Base-by-base conservation (phyloP, 768 basidiomycete genomes). In the Gautieria morchelliformis region DNA sequence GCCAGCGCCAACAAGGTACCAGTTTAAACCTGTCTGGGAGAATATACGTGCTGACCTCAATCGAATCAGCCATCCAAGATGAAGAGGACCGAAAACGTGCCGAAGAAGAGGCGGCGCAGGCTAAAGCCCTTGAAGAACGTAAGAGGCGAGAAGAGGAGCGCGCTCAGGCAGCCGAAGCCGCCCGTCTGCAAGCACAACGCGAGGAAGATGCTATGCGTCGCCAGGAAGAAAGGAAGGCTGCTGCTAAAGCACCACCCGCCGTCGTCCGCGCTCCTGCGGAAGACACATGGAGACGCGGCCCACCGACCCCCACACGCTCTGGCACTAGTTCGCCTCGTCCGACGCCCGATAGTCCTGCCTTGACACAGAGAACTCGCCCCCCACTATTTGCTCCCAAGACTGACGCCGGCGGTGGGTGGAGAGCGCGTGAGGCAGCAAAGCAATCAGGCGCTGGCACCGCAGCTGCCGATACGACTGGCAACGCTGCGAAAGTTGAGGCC, bases 181-280 rank as follows among this genome's bases (percentile, higher is more conserved):
- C 81, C 1, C 80, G 78, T n/a, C 71, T 76, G 51, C 85, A 81
- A 60, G 71, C 70, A 12, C 78, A 83, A 62, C 78, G 84, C 40
- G 88, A 87, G 63, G 82, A 84, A n/a, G 86, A 88, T 59, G 86
- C 87, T 1, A 79, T 67, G 53, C 79, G 81, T 52, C 70, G 72
- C 4, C 64, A 71, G 8, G 70, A 67, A 35, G 60, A 63, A 52
- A 68, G 64, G 41, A 58, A 47, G 20, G 74, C 77, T 58, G 73
- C 70, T 53, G 60, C 60, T 35, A 61, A 60, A 17, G 62, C 68
- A 32, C 59, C 67, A 19, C 58, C 64, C 5, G 19, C 63, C 67
- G n/a, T 56, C 64, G 4, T 67, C 33, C 49, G 65, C 50, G 66
- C 35, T 37, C 35, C 35, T 37, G 35, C 14, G 63, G 51, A 62